phyloP scores from a whole-genome alignment of 176 grass and related monocot species.

The Saccharum spontaneum region DNA sequence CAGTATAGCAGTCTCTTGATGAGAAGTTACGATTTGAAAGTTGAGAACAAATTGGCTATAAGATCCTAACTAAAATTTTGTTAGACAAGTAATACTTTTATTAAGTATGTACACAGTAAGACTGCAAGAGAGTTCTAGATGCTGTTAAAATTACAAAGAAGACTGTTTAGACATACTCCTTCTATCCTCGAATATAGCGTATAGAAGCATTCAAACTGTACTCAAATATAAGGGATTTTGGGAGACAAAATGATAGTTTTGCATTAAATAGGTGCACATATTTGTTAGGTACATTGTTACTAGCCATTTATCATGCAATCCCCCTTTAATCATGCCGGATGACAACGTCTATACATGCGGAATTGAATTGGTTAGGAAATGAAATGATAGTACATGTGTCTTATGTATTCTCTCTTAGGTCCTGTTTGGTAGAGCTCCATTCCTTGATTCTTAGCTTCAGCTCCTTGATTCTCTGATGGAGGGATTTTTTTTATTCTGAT shows the following conservation, averaged over 20 bases:
- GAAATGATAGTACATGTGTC: not conserved
- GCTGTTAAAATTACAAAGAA: slow-evolving; percentile 7
- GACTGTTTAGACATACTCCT: not conserved
- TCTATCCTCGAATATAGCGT: not conserved
- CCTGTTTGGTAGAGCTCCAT: not conserved
- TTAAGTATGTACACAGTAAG: not conserved
- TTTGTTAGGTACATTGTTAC: no score
- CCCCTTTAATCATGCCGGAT: not conserved
- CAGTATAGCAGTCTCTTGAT: not conserved
- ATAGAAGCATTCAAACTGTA: not conserved
- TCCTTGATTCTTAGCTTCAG: not conserved
- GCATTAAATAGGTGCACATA: no score
- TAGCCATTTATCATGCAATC: not conserved
- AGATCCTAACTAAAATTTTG: not conserved
- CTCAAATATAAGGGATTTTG: not conserved
- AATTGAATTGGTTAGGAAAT: not conserved
- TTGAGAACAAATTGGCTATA: not conserved
- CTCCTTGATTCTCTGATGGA: not conserved
- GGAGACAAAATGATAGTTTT: no score
- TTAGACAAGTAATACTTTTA: not conserved
- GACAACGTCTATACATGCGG: not conserved
- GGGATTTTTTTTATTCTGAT: not conserved
- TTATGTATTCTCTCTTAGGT: not conserved
- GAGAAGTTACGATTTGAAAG: not conserved
- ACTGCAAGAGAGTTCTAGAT: not conserved